phyloP scores from a whole-genome alignment of 768 basidiomycete species.

The Amanita polypyramis region DNA sequence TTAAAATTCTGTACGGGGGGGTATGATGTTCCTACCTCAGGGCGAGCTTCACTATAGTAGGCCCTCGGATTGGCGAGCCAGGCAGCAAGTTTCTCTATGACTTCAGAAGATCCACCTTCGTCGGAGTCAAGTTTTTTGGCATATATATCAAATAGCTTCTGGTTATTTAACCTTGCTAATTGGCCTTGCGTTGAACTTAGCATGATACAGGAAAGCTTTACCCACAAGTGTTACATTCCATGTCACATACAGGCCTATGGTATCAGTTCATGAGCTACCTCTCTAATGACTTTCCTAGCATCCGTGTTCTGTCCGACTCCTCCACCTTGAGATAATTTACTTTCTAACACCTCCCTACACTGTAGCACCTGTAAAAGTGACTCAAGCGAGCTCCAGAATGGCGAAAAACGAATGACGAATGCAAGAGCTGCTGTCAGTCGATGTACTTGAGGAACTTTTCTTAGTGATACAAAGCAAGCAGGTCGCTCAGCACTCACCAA shows the following conservation, averaged over 20 bases:
- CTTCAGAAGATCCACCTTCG: conserved; percentile 13
- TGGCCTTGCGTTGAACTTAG: background rate
- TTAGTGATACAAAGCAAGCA: conserved; percentile 1
- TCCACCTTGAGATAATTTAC: conserved; percentile 41
- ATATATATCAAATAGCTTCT: conserved; percentile 28
- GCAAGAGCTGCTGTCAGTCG: conserved; percentile 74
- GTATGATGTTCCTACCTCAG: conserved; percentile 25
- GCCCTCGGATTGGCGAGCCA: conserved; percentile 40
- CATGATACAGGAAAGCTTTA: background rate
- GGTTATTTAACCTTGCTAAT: conserved; percentile 16
- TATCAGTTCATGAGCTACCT: conserved; percentile 31
- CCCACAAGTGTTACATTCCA: background rate
- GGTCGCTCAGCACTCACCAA: conserved; percentile 40
- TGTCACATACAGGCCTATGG: background rate
- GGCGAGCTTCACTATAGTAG: conserved; percentile 40
- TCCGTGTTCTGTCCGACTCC: conserved; percentile 52
- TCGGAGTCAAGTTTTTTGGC: conserved; percentile 24
- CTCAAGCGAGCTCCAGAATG: conserved; percentile 42
- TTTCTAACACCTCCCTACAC: conserved; percentile 39
- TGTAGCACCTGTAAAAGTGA: conserved; percentile 66
- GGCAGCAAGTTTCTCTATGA: conserved; percentile 26
- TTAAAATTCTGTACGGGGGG: background rate
- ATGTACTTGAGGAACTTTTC: conserved; percentile 46
- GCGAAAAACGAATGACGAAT: conserved; percentile 66
- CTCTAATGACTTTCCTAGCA: conserved; percentile 50